Evolutionary conservation across 2,329 filamentous ascomycete genomes (phyloP).

Genomic region (Elsinoe batatas): DNA sequence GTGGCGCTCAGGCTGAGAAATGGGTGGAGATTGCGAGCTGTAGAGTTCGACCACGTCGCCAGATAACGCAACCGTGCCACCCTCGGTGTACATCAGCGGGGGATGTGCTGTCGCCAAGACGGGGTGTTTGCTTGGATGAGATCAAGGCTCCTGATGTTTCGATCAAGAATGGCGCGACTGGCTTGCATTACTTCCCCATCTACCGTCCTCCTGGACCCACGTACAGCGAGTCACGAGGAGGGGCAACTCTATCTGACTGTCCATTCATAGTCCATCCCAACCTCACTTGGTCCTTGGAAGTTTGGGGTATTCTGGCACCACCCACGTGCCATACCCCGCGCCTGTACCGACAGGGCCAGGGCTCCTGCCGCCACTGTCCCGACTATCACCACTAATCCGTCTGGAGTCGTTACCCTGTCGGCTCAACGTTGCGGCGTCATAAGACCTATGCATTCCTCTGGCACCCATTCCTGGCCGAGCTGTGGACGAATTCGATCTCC

Average conservation of each 20-base stretch:
- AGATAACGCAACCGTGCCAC: constrained; percentile 1
- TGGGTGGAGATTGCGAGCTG: neutral
- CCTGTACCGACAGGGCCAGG: constrained; percentile 3
- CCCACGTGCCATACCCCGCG: constrained; percentile 7
- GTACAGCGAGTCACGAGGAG: neutral
- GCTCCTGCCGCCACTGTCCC: neutral
- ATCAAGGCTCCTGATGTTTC: neutral
- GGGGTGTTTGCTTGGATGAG: constrained; percentile 4
- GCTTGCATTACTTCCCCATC: neutral
- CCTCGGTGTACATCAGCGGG: constrained; percentile 1
- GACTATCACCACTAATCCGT: constrained; percentile 5
- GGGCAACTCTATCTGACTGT: neutral
- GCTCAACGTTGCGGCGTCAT: neutral
- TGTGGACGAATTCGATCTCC: constrained; percentile 5
- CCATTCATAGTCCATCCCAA: neutral
- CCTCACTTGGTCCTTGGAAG: neutral
- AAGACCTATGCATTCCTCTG: neutral
- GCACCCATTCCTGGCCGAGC: neutral
- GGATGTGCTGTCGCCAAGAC: constrained; percentile 9
- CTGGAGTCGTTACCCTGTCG: neutral
- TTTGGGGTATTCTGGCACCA: constrained; percentile 8
- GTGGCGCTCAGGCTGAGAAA: constrained; percentile 5
- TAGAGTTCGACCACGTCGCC: constrained; percentile 5
- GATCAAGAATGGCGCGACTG: neutral
- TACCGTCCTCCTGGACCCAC: neutral